Conservation (phyloP, 2,329 filamentous ascomycete genomes). For the Botrytis porri region DNA sequence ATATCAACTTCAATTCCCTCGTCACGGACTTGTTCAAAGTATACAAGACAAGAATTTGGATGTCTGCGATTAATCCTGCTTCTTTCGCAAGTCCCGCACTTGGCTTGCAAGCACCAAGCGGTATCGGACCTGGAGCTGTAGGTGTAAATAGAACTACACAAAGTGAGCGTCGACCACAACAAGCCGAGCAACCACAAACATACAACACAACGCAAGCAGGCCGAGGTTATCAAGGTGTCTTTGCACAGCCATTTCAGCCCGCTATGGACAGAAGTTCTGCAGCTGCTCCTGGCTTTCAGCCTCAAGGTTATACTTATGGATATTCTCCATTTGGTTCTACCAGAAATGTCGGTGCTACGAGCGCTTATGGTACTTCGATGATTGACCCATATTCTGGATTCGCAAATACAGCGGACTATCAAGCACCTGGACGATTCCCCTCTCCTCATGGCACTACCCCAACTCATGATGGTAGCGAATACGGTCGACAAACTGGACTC, state of each 20-base stretch:
- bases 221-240: conserved; percentile 40
- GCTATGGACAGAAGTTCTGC: conserved; percentile 42
- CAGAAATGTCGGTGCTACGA: conserved; percentile 39
- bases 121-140: conserved; percentile 64
- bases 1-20: conserved; percentile 98
- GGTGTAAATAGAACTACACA: conserved; percentile 47
- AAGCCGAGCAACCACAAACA: conserved; percentile 36
- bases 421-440: conserved; percentile 47
- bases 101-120: conserved; percentile 67
- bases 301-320: conserved; percentile 41
- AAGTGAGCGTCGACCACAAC: conserved; percentile 43
- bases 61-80: conserved; percentile 97
- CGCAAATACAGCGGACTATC: conserved; percentile 44
- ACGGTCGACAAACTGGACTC: conserved; percentile 44
- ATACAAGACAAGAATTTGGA: conserved; percentile 99
- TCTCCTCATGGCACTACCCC: conserved; percentile 41
- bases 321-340: conserved; percentile 47
- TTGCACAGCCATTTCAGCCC: conserved; percentile 46
- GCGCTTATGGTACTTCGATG: conserved; percentile 42
- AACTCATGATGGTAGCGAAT: conserved; percentile 42
- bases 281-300: conserved; percentile 42
- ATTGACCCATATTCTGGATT: conserved; percentile 47
- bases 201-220: conserved; percentile 29
- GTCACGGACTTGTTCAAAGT: conserved; percentile 98
- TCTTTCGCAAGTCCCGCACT: conserved; percentile 82